Base-by-base conservation (phyloP, 202 grass and related monocot genomes). In the Setaria italica region DNA sequence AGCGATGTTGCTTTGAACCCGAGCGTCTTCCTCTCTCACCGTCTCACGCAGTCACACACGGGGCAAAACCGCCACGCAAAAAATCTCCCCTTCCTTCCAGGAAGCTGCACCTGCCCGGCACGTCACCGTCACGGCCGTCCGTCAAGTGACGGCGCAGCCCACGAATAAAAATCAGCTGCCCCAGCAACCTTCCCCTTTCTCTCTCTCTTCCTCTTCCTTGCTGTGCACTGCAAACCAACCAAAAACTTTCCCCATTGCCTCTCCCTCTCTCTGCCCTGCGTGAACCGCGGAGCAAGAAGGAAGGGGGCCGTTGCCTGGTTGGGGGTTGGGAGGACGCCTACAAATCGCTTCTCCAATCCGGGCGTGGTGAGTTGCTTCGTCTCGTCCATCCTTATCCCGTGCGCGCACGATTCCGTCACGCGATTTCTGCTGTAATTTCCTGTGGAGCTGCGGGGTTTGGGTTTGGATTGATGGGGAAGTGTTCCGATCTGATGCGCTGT, bases 221-320 rank as follows among this genome's bases (percentile, higher is more conserved):
- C 82, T 67, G 76, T 33, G 49, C 67, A 84, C 77, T 76, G 71
- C 85, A 60, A 64, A 74, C 70, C 50, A 68, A 51, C 55, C 62
- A 34, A 34, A 34, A 82, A 32, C 60, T 34, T 45, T 34, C 8
- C 17, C 43, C 0, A 45, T 4, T 29, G 5, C 3, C 68, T 16
- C 11, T 76, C 70, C 17, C 53, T 47, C 46, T 11, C 46, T 29
- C 47, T 29, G 17, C 3, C 74, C 1, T 45, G 68, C 84, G 80
- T 73, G 67, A 87, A 83, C 80, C 9, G 79, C 79, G 88, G 84
- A 67, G 74, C 60, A 87, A 84, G 80, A 76, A 79, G 62, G 68
- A 47, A 68, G 34, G 12, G 57, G 64, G 19, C 2, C 3, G 49
- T 54, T 55, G 60, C 60, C 60, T 14, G 3, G 25, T 63, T 57